These are phyloP conservation scores for Avena insularis DNA, from an alignment of 176 grass and related monocot species.

Conservation along the genomic window DNA sequence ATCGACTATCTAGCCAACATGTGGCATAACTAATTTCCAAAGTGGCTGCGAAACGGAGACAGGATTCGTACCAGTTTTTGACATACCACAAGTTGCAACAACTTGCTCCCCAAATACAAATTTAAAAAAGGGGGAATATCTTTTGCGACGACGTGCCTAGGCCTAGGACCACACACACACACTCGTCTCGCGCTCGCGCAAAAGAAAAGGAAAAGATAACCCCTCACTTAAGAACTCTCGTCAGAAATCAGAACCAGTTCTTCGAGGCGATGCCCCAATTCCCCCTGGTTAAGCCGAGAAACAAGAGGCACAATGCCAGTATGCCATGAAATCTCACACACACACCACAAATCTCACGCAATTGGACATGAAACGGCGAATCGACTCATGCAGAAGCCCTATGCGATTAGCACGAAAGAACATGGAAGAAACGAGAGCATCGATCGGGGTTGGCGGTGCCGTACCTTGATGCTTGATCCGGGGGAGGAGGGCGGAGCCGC, in stretches of 20 bases:
- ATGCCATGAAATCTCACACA: not conserved
- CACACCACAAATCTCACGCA: not conserved
- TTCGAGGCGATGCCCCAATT: not conserved
- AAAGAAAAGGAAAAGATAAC: not conserved
- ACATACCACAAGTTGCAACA: not conserved
- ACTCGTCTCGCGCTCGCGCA: not conserved
- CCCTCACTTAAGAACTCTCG: not conserved
- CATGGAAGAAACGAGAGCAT: not conserved
- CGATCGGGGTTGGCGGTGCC: not conserved
- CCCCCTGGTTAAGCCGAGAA: not conserved
- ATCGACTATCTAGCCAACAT: not conserved
- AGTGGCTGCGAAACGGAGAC: not conserved
- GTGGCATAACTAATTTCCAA: not conserved
- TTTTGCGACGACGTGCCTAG: not conserved
- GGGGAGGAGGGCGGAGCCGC: not conserved
- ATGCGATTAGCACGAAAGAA: not conserved
- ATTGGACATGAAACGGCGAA: not conserved
- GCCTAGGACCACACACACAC: too few species aligned
- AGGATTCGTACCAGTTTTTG: not conserved
- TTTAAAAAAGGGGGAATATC: not conserved
- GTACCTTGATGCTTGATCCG: slow-evolving; percentile 40
- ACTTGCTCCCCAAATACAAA: not conserved
- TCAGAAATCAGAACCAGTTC: not conserved
- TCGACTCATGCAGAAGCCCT: not conserved
- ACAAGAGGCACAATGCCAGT: not conserved